These are phyloP conservation scores for Dactylis glomerata DNA, from an alignment of 176 grass and related monocot genomes.

Conservation along the genomic window DNA sequence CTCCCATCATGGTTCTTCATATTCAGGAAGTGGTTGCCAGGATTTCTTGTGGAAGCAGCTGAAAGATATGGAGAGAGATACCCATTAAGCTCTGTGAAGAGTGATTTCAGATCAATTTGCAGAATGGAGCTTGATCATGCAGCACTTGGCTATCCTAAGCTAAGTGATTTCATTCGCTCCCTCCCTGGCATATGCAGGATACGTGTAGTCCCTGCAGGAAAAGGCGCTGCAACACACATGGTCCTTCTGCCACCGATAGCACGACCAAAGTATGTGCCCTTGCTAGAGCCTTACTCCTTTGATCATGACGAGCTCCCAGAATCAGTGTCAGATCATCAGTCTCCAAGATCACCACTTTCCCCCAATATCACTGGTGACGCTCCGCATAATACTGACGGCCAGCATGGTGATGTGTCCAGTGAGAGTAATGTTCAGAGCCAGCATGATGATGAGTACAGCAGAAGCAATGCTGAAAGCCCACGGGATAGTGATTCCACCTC, in stretches of 20 bases:
- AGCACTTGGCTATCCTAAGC: conserved; percentile 58
- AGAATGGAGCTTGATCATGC: conserved; percentile 62
- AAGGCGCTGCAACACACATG: conserved; percentile 59
- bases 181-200: conserved; percentile 68
- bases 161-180: conserved; percentile 60
- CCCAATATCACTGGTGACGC: conserved; percentile 20
- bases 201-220: conserved; percentile 48
- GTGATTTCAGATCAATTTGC: conserved; percentile 57
- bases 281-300: conserved; percentile 46
- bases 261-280: conserved; percentile 41
- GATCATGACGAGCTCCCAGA: conserved; percentile 40
- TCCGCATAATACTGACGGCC: conserved; percentile 18
- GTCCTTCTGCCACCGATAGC: conserved; percentile 49
- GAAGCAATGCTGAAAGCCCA: conserved; percentile 32
- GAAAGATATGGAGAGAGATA: conserved; percentile 44
- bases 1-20: conserved; percentile 65
- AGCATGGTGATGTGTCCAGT: conserved; percentile 43
- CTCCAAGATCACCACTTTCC: conserved; percentile 40
- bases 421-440: conserved; percentile 39
- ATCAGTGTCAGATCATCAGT: conserved; percentile 47
- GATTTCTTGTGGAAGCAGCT: conserved; percentile 43
- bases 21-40: conserved; percentile 63
- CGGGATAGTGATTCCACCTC: conserved; percentile 33
- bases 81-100: conserved; percentile 58
- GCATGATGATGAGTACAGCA: conserved; percentile 25